A percentile compares a stretch with the other conserved stretches of the same genome.
Evolutionary conservation across 371 early-diverging fungal species (phyloP).

Genomic region (Mortierella sp.): DNA sequence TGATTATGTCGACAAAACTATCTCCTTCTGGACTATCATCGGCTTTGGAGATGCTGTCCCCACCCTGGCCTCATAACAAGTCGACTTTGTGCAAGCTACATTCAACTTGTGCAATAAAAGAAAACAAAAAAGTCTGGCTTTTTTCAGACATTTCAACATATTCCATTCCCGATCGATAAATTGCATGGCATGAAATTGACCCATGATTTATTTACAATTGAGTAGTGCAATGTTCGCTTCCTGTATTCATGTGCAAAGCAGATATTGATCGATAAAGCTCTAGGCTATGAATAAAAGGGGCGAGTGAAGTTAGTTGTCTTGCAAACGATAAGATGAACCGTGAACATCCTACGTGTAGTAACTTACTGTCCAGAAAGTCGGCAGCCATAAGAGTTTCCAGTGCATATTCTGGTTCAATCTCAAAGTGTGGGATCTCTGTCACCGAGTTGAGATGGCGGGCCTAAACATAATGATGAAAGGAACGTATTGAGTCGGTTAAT

Average conservation of each 20-base stretch:
- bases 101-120: not conserved
- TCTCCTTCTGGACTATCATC: conserved; percentile 75
- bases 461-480: conserved; percentile 7
- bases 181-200: too few relatives aligned
- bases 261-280: not conserved
- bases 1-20: conserved; percentile 52
- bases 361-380: conserved; percentile 89
- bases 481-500: not conserved
- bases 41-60: conserved; percentile 68
- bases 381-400: conserved; percentile 96
- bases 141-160: not conserved
- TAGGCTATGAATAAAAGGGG: not conserved
- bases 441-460: conserved; percentile 73
- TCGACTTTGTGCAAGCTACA: too few relatives aligned
- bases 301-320: not conserved
- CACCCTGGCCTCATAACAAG: conserved; percentile 34
- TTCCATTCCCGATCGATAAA: too few relatives aligned
- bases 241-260: not conserved
- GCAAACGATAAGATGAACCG: not conserved
- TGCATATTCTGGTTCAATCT: conserved; percentile 89
- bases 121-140: conserved; percentile 2
- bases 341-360: not conserved
- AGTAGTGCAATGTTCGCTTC: not conserved
- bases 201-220: not conserved
- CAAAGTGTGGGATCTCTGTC: conserved; percentile 90